Evolutionary conservation across 2,329 filamentous ascomycete genomes (phyloP).

Genomic region (Venturia effusa): DNA sequence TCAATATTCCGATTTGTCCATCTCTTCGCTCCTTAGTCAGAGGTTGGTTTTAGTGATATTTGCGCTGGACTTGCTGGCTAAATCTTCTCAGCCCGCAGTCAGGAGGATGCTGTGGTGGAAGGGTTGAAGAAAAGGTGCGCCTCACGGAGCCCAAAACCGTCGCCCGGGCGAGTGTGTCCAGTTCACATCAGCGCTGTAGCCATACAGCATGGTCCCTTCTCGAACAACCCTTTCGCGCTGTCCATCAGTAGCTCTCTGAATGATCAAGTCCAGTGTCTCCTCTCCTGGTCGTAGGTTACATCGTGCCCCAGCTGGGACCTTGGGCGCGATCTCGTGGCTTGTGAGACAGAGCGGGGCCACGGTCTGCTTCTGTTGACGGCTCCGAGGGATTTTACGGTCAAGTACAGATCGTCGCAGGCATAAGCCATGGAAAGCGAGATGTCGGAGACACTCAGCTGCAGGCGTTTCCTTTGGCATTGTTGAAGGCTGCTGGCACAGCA

Average conservation of each 20-base stretch:
- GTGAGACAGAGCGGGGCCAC: not conserved
- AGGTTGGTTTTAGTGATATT: not conserved
- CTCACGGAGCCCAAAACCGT: not conserved
- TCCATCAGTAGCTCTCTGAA: not conserved
- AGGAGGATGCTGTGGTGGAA: not conserved
- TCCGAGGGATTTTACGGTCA: not conserved
- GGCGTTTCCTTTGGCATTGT: not conserved
- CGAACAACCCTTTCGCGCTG: not conserved
- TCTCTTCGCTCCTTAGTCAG: not conserved
- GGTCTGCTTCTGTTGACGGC: not conserved
- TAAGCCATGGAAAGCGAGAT: not conserved
- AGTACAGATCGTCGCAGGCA: not conserved
- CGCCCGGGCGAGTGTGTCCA: not conserved
- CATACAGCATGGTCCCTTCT: not conserved
- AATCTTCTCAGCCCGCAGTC: not conserved
- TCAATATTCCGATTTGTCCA: not conserved
- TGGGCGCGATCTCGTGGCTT: not conserved
- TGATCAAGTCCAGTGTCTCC: conserved; percentile 2
- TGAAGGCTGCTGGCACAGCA: not conserved
- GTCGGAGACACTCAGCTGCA: not conserved
- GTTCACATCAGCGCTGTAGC: not conserved
- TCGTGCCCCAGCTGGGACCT: not conserved
- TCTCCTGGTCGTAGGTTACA: not conserved
- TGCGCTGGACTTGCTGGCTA: not conserved
- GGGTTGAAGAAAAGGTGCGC: not conserved